Base-by-base conservation (phyloP, 805 yeast species). In the Zygosaccharomyces rouxii region DNA sequence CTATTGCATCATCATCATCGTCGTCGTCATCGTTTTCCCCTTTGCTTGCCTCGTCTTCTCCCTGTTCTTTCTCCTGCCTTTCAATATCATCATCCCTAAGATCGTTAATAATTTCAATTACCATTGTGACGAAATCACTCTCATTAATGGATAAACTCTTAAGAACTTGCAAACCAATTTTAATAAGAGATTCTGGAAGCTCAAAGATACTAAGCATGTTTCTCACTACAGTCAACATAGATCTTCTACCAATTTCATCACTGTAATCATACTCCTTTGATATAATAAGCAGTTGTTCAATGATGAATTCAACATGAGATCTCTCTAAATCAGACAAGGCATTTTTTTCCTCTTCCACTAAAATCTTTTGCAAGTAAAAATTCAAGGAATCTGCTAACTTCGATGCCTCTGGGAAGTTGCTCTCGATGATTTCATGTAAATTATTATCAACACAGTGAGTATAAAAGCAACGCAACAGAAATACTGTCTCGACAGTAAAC, bases 241-340 rank as follows among this genome's bases (percentile, higher is more conserved):
- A 80, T 63, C 96, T 77, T 60, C 97, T 78, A 18, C 97, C 97
- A 41, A 86, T 78, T 65, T 90, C 96, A 70, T 94, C 97, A 57
- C 89, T 84, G 59, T 80, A 89, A 64, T 94, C 98, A 60, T 84
- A 85, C 33, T 79, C 78, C 25, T 77, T 76, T 0, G 90, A 83
- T 23, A 88, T 77, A 7, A 71, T 66, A 33, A 92, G 63, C 18
- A 92, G 65, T 64, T 94, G 96, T 49, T 81, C 80, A 37, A 89
- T 75, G 41, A 89, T 79, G 60, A 82, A 89, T 53, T 86, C 90
- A 25, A 80, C 62, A 48, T 84, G 89, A 19, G 71, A 73, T 4
- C 77, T 70, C 47, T 82, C 81, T 3, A 71, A 72, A 1, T 71
- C 66, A 35, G 47, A 44, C 46, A 59, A 23, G 51, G 41, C 11